Base-by-base conservation (phyloP, 1,139 yeast genomes). In the Pichia sp. region DNA sequence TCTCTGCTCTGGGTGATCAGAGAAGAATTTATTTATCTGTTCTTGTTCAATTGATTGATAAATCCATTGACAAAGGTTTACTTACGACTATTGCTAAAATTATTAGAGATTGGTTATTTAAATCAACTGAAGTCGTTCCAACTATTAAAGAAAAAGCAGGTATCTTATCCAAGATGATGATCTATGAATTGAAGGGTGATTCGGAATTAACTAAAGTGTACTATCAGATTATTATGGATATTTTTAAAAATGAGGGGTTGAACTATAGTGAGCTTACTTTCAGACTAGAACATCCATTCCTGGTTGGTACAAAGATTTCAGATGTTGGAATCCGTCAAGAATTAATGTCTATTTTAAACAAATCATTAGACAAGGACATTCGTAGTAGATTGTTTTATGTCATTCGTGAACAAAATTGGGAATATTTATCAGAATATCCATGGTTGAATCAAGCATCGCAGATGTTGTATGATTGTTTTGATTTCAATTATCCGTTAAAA, bases 91-190 rank as follows among this genome's bases (percentile, higher is more conserved):
- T 93, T 50, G 82, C 93, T 44, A 77, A 78, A 44, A 83, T 91
- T 57, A 93, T 93, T 1, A 80, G 91, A 62, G 78, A 77, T 19
- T 95, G 99, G 98, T 95, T 91, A 0, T 90, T 95, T 63, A 81
- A 90, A 54, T 96, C 90, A 59, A 76, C 88, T 41, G 50, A 61
- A n/a, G 91, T 91, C 73, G 48, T 39, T 22, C 99, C 99, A 2
- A 90, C 99, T 0, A 84, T 88, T 6, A 95, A 95, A 65, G 99
- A 95, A 64, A 93, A 95, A 67, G 97, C 99, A 0, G 97, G 96
- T 0, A 84, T 95, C 49, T 73, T 95, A 55, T 81, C 95, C 16
- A 95, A 95, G 67, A 91, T 95, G 97, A 81, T 91, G 79, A 88
- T 88, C 0, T 91, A 89, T 65, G 99, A 93, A 63, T 76, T 84